Conservation (phyloP, 129 eudicot genomes). For the Smallanthus sonchifolius region DNA sequence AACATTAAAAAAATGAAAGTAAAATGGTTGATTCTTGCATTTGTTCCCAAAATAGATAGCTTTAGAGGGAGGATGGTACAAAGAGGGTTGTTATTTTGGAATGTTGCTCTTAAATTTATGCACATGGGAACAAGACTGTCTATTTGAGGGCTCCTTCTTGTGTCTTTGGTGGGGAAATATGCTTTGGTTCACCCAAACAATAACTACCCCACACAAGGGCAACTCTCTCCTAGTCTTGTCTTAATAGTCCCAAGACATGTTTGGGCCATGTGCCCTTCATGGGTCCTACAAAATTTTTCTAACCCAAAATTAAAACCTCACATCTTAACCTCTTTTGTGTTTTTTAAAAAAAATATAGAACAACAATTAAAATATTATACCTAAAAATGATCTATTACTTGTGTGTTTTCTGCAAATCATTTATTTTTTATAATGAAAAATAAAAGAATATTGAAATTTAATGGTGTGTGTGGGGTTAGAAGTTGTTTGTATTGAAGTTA, state of each 20-base stretch:
- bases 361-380: background rate
- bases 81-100: slow-evolving; percentile 58
- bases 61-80: slow-evolving; percentile 32
- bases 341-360: background rate
- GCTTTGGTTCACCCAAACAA: slow-evolving; percentile 47
- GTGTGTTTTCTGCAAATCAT: background rate
- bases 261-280: slow-evolving; percentile 60
- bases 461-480: slow-evolving; percentile 29
- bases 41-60: slow-evolving; percentile 50
- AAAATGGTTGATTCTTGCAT: slow-evolving; percentile 23
- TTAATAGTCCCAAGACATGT: slow-evolving; percentile 56
- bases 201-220: slow-evolving; percentile 48
- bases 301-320: slow-evolving; percentile 27
- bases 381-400: background rate
- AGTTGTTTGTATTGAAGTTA: slow-evolving; percentile 25
- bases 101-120: slow-evolving; percentile 60
- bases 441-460: background rate
- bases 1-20: background rate
- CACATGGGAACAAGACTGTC: slow-evolving; percentile 63
- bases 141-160: slow-evolving; percentile 47
- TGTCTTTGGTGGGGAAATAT: slow-evolving; percentile 50
- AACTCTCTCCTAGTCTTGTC: slow-evolving; percentile 45
- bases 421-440: background rate
- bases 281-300: slow-evolving; percentile 52
- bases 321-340: slow-evolving; percentile 15